These are phyloP conservation scores for Cordyceps militaris DNA, from an alignment of 2,329 filamentous ascomycete species.

Conservation along the genomic window DNA sequence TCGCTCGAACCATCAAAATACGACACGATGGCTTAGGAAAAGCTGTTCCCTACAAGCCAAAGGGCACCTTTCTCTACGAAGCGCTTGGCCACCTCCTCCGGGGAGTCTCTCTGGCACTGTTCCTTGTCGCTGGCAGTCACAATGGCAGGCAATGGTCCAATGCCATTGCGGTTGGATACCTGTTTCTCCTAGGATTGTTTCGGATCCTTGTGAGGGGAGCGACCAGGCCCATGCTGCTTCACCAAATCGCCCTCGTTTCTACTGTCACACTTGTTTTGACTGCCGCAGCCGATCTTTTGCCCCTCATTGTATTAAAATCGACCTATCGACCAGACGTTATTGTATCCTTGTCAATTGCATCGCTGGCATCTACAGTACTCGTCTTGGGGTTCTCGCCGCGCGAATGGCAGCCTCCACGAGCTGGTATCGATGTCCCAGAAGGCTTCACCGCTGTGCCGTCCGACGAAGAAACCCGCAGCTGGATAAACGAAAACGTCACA, in stretches of 20 bases:
- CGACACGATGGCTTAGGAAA: background rate
- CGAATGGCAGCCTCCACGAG: slow-evolving; percentile 41
- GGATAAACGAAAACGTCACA: slow-evolving; percentile 43
- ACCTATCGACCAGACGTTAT: background rate
- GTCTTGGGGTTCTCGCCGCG: slow-evolving; percentile 40
- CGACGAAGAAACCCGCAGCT: slow-evolving; percentile 47
- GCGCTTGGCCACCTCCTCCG: background rate
- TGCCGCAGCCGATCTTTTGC: slow-evolving; percentile 31
- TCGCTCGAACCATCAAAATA: background rate
- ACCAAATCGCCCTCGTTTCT: slow-evolving; percentile 39
- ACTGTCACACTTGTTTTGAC: slow-evolving; percentile 28
- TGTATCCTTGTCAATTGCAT: background rate
- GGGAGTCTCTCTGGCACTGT: background rate
- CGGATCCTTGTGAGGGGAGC: slow-evolving; percentile 33
- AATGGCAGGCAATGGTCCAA: slow-evolving; percentile 27
- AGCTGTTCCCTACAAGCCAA: slow-evolving; percentile 1
- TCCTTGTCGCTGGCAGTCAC: background rate
- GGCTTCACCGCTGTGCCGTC: slow-evolving; percentile 32
- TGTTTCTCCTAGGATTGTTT: slow-evolving; percentile 38
- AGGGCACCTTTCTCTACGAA: slow-evolving; percentile 1
- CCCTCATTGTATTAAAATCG: slow-evolving; percentile 27
- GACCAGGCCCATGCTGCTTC: slow-evolving; percentile 40
- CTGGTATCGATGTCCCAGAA: slow-evolving; percentile 31
- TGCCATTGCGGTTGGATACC: slow-evolving; percentile 32
- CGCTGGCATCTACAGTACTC: slow-evolving; percentile 29